phyloP scores from a whole-genome alignment of 306 rosid genomes.

The Cercis canadensis region DNA sequence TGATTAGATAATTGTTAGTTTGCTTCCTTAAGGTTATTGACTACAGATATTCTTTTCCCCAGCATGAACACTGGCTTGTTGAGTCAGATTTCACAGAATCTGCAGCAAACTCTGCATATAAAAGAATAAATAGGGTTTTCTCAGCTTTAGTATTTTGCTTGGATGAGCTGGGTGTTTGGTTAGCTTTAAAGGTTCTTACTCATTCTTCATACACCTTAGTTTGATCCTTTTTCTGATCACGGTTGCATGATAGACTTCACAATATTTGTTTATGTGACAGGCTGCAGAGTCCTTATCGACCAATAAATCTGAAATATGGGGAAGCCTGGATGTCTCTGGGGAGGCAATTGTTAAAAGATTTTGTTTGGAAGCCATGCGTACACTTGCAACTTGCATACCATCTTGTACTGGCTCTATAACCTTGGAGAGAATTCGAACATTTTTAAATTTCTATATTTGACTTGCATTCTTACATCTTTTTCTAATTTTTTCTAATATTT shows the following conservation, averaged over 20 bases:
- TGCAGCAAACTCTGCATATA: conserved; percentile 44
- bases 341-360: conserved; percentile 59
- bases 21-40: conserved; percentile 42
- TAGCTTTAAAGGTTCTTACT: conserved; percentile 69
- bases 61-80: conserved; percentile 54
- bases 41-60: conserved; percentile 41
- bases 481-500: conserved; percentile 23
- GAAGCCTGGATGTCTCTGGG: conserved; percentile 46
- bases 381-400: conserved; percentile 46
- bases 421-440: conserved; percentile 17
- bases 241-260: conserved; percentile 27
- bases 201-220: background rate
- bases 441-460: conserved; percentile 2
- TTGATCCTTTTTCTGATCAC: conserved; percentile 34
- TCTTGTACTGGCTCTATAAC: conserved; percentile 50
- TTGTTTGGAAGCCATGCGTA: conserved; percentile 43
- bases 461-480: conserved; percentile 17
- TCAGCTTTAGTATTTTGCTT: conserved; percentile 56
- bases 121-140: conserved; percentile 52
- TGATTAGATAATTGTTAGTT: conserved; percentile 17
- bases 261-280: conserved; percentile 45
- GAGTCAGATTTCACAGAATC: conserved; percentile 49
- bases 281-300: conserved; percentile 67
- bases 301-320: conserved; percentile 52
- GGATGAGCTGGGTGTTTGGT: conserved; percentile 80